Evolutionary conservation across 2,329 filamentous ascomycete species (phyloP).

Genomic region (Stagonosporopsis tanaceti): DNA sequence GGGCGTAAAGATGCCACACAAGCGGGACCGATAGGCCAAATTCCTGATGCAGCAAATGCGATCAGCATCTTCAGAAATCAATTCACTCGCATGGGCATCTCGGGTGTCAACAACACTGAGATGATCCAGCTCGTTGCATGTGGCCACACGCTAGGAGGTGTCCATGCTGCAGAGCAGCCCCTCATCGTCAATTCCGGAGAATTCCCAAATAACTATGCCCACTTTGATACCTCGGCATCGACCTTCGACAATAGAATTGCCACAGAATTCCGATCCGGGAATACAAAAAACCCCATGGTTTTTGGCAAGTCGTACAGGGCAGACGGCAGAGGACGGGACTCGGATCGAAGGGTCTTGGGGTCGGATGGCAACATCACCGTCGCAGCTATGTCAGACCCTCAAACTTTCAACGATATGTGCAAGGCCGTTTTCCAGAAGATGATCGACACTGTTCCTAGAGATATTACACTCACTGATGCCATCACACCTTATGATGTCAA

Average conservation of each 20-base stretch:
- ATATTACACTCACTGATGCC: constrained; percentile 60
- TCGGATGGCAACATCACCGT: constrained; percentile 66
- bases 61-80: constrained; percentile 61
- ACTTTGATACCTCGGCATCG: constrained; percentile 54
- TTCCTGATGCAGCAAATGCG: constrained; percentile 67
- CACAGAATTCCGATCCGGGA: constrained; percentile 64
- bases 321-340: constrained; percentile 55
- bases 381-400: constrained; percentile 54
- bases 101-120: constrained; percentile 50
- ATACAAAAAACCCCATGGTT: constrained; percentile 64
- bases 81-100: constrained; percentile 67
- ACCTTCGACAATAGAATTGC: constrained; percentile 66
- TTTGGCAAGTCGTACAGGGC: constrained; percentile 55
- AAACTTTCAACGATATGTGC: constrained; percentile 60
- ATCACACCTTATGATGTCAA: constrained; percentile 67
- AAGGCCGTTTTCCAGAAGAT: constrained; percentile 64
- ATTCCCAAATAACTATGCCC: constrained; percentile 45
- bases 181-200: constrained; percentile 59
- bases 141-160: constrained; percentile 68
- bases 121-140: constrained; percentile 70
- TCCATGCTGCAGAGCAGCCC: constrained; percentile 64
- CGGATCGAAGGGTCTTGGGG: constrained; percentile 65
- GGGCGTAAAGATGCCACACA: constrained; percentile 64
- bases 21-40: constrained; percentile 57
- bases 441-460: constrained; percentile 67